phyloP scores from a whole-genome alignment of 2,329 filamentous ascomycete species.

The Xylariaceae sp. region DNA sequence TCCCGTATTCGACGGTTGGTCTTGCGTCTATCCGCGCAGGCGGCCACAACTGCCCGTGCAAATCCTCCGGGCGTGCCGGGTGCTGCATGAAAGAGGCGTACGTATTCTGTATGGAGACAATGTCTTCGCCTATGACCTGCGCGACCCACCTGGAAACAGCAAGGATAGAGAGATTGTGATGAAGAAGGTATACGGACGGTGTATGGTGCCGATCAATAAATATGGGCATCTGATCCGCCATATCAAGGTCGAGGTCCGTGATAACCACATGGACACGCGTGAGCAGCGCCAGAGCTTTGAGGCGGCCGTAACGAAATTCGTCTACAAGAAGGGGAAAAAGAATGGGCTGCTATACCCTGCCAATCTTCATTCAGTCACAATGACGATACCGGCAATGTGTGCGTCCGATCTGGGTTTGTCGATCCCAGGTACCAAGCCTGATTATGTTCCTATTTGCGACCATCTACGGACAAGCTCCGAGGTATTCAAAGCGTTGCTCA shows the following conservation, averaged over 20 bases:
- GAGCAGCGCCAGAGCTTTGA: slow-evolving; percentile 29
- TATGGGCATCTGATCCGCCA: slow-evolving; percentile 37
- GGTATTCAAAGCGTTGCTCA: slow-evolving; percentile 29
- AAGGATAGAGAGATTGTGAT: slow-evolving; percentile 9
- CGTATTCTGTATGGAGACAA: slow-evolving; percentile 44
- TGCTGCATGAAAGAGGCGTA: slow-evolving; percentile 34
- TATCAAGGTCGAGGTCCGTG: slow-evolving; percentile 39
- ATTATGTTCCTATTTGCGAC: slow-evolving; percentile 31
- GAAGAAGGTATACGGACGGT: slow-evolving; percentile 25
- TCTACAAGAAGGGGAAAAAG: slow-evolving; percentile 17
- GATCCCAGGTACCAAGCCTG: slow-evolving; percentile 7
- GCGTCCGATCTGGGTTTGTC: slow-evolving; percentile 5
- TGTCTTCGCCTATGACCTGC: slow-evolving; percentile 41
- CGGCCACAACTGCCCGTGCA: slow-evolving; percentile 29
- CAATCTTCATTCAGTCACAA: slow-evolving; percentile 37
- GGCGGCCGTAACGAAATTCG: slow-evolving; percentile 35
- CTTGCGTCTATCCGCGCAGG: slow-evolving; percentile 24
- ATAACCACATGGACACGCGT: slow-evolving; percentile 31
- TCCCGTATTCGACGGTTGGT: slow-evolving; percentile 31
- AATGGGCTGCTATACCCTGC: slow-evolving; percentile 15
- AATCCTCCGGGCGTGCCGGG: slow-evolving; percentile 35
- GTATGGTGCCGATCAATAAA: slow-evolving; percentile 31
- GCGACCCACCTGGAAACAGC: slow-evolving; percentile 30
- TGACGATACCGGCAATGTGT: slow-evolving; percentile 36
- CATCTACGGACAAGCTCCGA: slow-evolving; percentile 30